A percentile compares a stretch with the other conserved stretches of the same genome.
These are phyloP conservation scores for Emydomyces testavorans DNA, from an alignment of 2,329 filamentous ascomycete species.

Conservation along the genomic window DNA sequence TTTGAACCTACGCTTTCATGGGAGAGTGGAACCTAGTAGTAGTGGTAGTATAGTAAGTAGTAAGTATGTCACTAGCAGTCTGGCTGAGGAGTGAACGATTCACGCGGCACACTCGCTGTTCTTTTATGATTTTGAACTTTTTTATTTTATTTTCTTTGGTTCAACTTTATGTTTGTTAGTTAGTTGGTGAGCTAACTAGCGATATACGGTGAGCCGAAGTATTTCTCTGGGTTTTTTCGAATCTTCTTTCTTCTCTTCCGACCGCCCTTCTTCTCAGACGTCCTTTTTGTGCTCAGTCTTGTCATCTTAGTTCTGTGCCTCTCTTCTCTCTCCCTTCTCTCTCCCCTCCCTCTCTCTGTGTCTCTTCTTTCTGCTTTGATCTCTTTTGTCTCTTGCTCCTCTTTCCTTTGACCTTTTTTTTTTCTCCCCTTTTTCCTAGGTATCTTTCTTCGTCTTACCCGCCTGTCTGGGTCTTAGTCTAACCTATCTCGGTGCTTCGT, in stretches of 20 bases:
- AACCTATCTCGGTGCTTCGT: conserved; percentile 1
- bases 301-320: not conserved
- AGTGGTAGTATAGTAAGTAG: too few relatives aligned
- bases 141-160: conserved; percentile 7
- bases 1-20: conserved; percentile 1
- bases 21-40: conserved; percentile 5
- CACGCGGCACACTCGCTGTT: conserved; percentile 1
- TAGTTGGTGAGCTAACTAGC: too few relatives aligned
- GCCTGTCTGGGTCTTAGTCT: conserved; percentile 4
- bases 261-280: not conserved
- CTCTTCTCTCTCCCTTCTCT: not conserved
- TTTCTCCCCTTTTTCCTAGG: not conserved
- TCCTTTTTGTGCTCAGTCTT: not conserved
- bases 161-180: not conserved
- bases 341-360: not conserved
- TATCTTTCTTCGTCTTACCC: conserved; percentile 3
- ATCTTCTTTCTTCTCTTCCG: not conserved
- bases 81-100: not conserved
- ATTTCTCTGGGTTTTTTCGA: not conserved
- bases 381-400: not conserved
- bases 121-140: conserved; percentile 4
- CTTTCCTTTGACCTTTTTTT: not conserved
- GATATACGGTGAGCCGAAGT: not conserved
- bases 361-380: not conserved
- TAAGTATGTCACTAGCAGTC: too few relatives aligned